Percentiles rank a stretch among this genome's conserved stretches.
Conservation (phyloP, 805 yeast species). For the Candida xiaguanensis region DNA sequence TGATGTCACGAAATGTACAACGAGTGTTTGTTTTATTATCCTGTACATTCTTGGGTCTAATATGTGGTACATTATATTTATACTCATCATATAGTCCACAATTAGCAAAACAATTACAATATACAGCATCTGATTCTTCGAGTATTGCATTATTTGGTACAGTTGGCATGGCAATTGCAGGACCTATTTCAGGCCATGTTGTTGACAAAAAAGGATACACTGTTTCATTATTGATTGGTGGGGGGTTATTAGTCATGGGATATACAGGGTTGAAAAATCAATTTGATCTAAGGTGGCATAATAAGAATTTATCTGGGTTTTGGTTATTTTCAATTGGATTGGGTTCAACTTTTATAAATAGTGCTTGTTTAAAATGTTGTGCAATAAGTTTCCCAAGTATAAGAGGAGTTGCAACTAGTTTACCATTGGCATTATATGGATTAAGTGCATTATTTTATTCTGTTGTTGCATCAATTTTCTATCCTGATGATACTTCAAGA, state of each 20-base stretch:
- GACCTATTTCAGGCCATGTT: slow-evolving; percentile 64
- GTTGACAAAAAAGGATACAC: slow-evolving; percentile 65
- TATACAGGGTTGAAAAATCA: slow-evolving; percentile 54
- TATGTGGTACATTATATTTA: slow-evolving; percentile 72
- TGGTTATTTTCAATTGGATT: slow-evolving; percentile 57
- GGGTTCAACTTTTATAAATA: slow-evolving; percentile 65
- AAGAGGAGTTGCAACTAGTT: slow-evolving; percentile 71
- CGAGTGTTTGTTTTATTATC: slow-evolving; percentile 24
- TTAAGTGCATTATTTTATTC: slow-evolving; percentile 69
- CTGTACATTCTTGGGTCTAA: slow-evolving; percentile 44
- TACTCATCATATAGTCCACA: slow-evolving; percentile 81
- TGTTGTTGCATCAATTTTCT: slow-evolving; percentile 47
- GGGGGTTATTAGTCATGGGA: slow-evolving; percentile 46
- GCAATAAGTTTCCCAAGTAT: slow-evolving; percentile 64
- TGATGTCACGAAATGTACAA: slow-evolving; percentile 14
- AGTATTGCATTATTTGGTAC: slow-evolving; percentile 65
- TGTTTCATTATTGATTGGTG: slow-evolving; percentile 49
- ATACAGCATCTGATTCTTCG: slow-evolving; percentile 62
- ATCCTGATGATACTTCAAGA: slow-evolving; percentile 54
- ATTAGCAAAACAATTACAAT: slow-evolving; percentile 52
- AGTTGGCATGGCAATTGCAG: slow-evolving; percentile 58
- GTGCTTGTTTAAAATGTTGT: slow-evolving; percentile 68
- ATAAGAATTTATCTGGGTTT: slow-evolving; percentile 39
- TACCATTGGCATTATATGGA: slow-evolving; percentile 74
- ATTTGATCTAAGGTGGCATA: slow-evolving; percentile 37